Percentiles rank a stretch among this genome's conserved stretches.
Conservation (phyloP, 2,329 filamentous ascomycete genomes). For the Pseudopyrenochaeta lycopersici region DNA sequence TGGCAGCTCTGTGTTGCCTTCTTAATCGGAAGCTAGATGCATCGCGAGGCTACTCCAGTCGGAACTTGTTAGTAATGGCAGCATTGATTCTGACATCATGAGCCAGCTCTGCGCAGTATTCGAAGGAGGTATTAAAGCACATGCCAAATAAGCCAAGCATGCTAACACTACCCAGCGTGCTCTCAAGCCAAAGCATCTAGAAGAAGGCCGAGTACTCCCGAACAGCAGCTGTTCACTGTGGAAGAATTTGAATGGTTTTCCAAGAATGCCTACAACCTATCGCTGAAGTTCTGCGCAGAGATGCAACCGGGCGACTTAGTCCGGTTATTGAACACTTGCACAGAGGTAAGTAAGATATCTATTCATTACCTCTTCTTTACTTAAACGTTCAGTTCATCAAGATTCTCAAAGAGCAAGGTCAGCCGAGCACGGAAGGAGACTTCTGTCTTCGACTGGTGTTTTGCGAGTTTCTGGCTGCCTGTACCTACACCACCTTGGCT, state of each 20-base stretch:
- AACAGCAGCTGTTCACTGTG: slow-evolving; percentile 61
- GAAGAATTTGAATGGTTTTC: slow-evolving; percentile 85
- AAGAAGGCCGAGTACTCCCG: slow-evolving; percentile 54
- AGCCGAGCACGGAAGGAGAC: slow-evolving; percentile 52
- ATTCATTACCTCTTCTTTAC: background rate
- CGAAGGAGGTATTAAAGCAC: slow-evolving; percentile 54
- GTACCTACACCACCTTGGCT: slow-evolving; percentile 58
- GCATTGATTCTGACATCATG: slow-evolving; percentile 35
- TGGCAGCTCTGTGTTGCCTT: slow-evolving; percentile 29
- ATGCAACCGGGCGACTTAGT: slow-evolving; percentile 66
- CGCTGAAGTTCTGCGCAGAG: slow-evolving; percentile 67
- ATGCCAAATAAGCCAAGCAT: background rate
- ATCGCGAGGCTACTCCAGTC: slow-evolving; percentile 57
- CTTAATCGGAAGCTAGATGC: slow-evolving; percentile 43
- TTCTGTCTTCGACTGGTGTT: slow-evolving; percentile 69
- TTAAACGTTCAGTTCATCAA: slow-evolving; percentile 51
- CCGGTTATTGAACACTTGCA: slow-evolving; percentile 61
- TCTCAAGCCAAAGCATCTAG: slow-evolving; percentile 54
- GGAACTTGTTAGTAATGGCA: slow-evolving; percentile 50
- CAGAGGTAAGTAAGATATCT: slow-evolving; percentile 41
- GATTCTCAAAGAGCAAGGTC: slow-evolving; percentile 39
- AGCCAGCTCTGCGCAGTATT: slow-evolving; percentile 65
- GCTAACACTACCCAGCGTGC: slow-evolving; percentile 57
- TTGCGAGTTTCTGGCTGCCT: slow-evolving; percentile 72
- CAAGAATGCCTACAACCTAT: slow-evolving; percentile 81